These are phyloP conservation scores for Xylariaceae sp. DNA, from an alignment of 2,329 filamentous ascomycete species.

Conservation along the genomic window DNA sequence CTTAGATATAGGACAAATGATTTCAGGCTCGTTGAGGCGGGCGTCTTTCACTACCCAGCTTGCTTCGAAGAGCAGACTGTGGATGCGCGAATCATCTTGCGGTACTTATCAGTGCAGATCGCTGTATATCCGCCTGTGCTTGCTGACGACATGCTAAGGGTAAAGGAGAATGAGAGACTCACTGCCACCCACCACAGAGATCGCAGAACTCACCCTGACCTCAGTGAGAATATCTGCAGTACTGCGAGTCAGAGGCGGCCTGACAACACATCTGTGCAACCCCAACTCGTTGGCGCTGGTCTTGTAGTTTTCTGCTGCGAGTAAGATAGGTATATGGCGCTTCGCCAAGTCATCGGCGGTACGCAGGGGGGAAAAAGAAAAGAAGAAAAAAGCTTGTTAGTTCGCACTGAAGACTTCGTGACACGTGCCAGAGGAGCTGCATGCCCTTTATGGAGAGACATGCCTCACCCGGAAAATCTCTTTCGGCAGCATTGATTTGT, in stretches of 20 bases:
- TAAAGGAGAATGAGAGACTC: neutral
- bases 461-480: neutral
- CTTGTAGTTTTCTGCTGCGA: neutral
- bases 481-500: neutral
- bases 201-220: neutral
- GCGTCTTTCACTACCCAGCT: neutral
- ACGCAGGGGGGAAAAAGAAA: neutral
- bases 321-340: neutral
- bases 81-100: neutral
- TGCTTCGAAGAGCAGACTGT: neutral
- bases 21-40: neutral
- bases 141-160: too few relatives aligned
- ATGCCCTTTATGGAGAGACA: neutral
- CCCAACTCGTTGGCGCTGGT: neutral
- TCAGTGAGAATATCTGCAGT: neutral
- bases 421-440: neutral
- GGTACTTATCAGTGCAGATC: too few relatives aligned
- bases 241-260: neutral
- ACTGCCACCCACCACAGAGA: neutral
- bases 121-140: too few relatives aligned
- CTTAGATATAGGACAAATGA: neutral
- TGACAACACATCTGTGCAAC: neutral
- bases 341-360: neutral
- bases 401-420: neutral
- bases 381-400: neutral